Evolutionary conservation across 306 rosid species (phyloP).

Genomic region (Vicia villosa): DNA sequence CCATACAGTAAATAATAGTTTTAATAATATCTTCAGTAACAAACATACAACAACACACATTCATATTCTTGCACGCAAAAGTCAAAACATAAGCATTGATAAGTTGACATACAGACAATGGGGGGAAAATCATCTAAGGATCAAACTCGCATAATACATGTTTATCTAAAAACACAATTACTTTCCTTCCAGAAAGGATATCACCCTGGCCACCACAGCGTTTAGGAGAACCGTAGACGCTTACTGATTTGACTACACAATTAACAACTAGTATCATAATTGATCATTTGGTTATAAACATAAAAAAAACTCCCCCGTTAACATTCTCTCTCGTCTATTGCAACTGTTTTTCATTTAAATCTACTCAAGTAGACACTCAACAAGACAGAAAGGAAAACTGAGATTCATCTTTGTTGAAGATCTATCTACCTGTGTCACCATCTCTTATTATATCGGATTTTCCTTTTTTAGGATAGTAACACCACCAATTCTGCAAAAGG

Average conservation of each 20-base stretch:
- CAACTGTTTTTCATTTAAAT: neutral
- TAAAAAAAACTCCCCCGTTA: neutral
- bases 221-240: constrained; percentile 84
- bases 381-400: neutral
- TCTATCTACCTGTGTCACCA: constrained; percentile 74
- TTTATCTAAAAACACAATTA: neutral
- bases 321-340: neutral
- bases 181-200: constrained; percentile 97
- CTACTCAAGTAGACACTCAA: neutral
- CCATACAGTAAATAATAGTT: constrained; percentile 13
- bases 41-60: no score
- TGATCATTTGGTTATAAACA: neutral
- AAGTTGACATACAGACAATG: neutral
- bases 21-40: neutral
- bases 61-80: constrained; percentile 24
- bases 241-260: constrained; percentile 71
- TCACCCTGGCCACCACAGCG: constrained; percentile 98
- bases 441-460: constrained; percentile 77
- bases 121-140: neutral
- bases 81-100: neutral
- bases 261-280: constrained; percentile 15
- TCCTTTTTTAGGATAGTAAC: constrained; percentile 79
- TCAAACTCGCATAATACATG: no score
- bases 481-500: constrained; percentile 77
- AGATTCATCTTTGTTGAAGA: constrained; percentile 25